Percentiles rank a stretch among this genome's conserved stretches.
These are phyloP conservation scores for Rhododendron vialii DNA, from an alignment of 148 eudicot genomes.

Conservation along the genomic window DNA sequence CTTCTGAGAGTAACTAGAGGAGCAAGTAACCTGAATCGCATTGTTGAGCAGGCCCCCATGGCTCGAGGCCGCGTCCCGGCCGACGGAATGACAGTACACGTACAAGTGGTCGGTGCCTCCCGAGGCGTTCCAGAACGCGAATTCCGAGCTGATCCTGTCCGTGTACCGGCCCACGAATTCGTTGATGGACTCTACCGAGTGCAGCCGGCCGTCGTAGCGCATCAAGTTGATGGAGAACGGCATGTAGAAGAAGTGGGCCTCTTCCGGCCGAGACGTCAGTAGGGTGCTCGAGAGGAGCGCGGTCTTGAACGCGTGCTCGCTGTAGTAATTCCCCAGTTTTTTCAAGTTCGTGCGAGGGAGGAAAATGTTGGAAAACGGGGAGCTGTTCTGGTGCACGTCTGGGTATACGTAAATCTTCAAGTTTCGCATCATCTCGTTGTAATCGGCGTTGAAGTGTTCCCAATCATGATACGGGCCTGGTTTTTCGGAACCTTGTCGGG, in stretches of 20 bases:
- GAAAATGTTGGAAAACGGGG: constrained; percentile 24
- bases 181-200: constrained; percentile 20
- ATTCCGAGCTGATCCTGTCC: constrained; percentile 16
- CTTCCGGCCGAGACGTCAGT: constrained; percentile 23
- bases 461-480: constrained; percentile 27
- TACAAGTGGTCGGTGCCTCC: constrained; percentile 43
- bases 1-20: constrained; percentile 40
- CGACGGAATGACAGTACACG: constrained; percentile 37
- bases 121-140: constrained; percentile 33
- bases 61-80: constrained; percentile 27
- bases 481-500: background rate
- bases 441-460: constrained; percentile 27
- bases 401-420: constrained; percentile 37
- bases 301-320: constrained; percentile 38
- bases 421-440: constrained; percentile 27
- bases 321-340: constrained; percentile 31
- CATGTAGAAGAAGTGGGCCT: constrained; percentile 40
- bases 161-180: constrained; percentile 28
- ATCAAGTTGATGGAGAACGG: constrained; percentile 42
- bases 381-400: background rate
- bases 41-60: constrained; percentile 20
- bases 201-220: constrained; percentile 29
- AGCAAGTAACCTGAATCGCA: constrained; percentile 39
- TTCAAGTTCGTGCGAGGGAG: constrained; percentile 21
- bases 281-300: constrained; percentile 27